Conservation (phyloP, 1,139 yeast genomes). For the Blastobotrys indianensis region DNA sequence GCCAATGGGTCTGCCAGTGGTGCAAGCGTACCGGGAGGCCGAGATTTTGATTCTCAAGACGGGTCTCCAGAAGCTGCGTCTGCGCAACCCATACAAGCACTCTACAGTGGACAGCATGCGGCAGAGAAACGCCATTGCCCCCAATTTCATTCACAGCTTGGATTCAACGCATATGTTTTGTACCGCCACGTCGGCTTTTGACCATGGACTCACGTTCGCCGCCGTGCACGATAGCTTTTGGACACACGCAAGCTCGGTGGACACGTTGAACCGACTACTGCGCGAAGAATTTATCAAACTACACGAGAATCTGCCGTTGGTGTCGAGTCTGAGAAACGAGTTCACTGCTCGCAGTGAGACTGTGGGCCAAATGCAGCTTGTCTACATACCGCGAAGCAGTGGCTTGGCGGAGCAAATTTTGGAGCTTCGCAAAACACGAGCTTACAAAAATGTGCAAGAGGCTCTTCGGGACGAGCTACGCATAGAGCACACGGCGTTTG, state of each 20-base stretch:
- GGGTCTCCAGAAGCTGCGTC: slow-evolving; percentile 68
- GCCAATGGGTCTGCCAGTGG: slow-evolving; percentile 82
- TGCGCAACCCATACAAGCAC: slow-evolving; percentile 70
- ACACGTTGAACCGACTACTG: slow-evolving; percentile 54
- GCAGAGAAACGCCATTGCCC: slow-evolving; percentile 86
- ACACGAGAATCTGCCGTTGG: slow-evolving; percentile 57
- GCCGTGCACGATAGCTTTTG: slow-evolving; percentile 95
- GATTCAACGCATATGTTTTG: slow-evolving; percentile 94
- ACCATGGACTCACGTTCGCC: slow-evolving; percentile 60
- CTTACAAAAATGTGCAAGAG: slow-evolving; percentile 22
- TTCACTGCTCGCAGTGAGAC: slow-evolving; percentile 57
- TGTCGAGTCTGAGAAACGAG: slow-evolving; percentile 34
- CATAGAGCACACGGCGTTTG: too few species aligned
- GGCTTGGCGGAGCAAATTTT: slow-evolving; percentile 30
- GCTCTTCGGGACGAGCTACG: slow-evolving; percentile 39
- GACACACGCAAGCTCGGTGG: slow-evolving; percentile 85
- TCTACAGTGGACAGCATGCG: slow-evolving; percentile 71
- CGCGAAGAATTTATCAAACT: slow-evolving; percentile 71
- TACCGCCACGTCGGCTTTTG: slow-evolving; percentile 51
- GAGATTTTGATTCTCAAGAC: slow-evolving; percentile 59
- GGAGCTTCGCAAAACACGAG: not conserved
- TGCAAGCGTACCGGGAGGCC: slow-evolving; percentile 77
- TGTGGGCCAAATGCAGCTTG: slow-evolving; percentile 51
- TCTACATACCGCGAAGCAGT: slow-evolving; percentile 43
- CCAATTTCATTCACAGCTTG: slow-evolving; percentile 84